These are phyloP conservation scores for Aspergillus neoniger DNA, from an alignment of 2,329 filamentous ascomycete genomes.

Conservation along the genomic window DNA sequence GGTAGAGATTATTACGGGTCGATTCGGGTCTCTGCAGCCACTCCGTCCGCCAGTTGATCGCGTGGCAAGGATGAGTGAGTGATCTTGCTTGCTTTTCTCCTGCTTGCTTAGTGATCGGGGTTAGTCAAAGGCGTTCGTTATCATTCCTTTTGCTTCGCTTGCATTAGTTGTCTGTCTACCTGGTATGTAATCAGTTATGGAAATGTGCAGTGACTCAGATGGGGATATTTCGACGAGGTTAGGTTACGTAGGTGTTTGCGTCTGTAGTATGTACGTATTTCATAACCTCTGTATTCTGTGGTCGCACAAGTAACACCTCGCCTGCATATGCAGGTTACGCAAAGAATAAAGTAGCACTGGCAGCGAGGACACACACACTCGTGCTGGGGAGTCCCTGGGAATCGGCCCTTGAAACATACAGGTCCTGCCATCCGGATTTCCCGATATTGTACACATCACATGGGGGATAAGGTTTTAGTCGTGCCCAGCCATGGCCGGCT, in stretches of 20 bases:
- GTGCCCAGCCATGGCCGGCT: background rate
- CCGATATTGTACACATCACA: background rate
- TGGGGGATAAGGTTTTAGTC: background rate
- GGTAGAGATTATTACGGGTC: background rate
- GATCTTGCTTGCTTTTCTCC: background rate
- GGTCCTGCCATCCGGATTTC: background rate
- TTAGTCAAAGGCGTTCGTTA: background rate
- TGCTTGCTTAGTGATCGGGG: background rate
- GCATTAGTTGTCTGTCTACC: background rate
- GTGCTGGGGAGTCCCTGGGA: background rate
- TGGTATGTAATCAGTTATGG: background rate
- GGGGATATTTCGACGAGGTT: background rate
- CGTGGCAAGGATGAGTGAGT: background rate
- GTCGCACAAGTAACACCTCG: background rate
- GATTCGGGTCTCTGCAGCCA: background rate
- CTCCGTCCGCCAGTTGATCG: background rate
- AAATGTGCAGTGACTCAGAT: background rate
- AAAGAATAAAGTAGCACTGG: background rate
- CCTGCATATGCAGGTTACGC: constrained; percentile 8
- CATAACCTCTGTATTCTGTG: background rate
- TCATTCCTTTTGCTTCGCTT: background rate
- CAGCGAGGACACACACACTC: background rate
- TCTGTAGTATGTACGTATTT: background rate
- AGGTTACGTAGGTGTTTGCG: background rate
- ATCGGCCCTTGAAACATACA: background rate